These are phyloP conservation scores for Citrus medica DNA, from an alignment of 345 rosid species.

Conservation along the genomic window DNA sequence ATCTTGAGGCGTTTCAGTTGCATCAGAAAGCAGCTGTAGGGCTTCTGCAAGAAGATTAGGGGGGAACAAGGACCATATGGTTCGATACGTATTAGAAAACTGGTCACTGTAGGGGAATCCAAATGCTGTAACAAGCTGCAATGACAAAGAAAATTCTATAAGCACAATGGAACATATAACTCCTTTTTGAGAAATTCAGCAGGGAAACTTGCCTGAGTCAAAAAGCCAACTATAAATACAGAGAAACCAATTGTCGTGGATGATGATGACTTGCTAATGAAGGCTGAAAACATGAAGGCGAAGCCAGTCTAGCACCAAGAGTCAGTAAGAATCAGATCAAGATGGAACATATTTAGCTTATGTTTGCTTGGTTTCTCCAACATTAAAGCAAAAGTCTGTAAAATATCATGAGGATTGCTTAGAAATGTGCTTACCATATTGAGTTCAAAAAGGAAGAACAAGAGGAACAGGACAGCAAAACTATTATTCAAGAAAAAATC, in stretches of 20 bases:
- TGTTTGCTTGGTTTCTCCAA: not conserved
- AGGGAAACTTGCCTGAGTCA: conserved; percentile 63
- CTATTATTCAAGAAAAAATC: conserved; percentile 85
- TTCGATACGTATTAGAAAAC: conserved; percentile 24
- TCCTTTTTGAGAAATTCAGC: conserved; percentile 6
- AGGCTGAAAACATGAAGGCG: conserved; percentile 84
- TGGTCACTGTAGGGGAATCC: conserved; percentile 61
- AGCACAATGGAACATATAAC: conserved; percentile 6
- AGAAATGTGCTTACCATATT: conserved; percentile 59
- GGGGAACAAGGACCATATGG: conserved; percentile 80
- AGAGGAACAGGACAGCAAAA: conserved; percentile 66
- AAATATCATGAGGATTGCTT: not conserved
- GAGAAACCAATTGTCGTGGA: conserved; percentile 78
- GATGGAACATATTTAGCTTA: not conserved
- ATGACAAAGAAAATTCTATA: conserved; percentile 7
- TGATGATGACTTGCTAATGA: conserved; percentile 76
- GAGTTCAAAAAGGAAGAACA: conserved; percentile 80
- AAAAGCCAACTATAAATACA: conserved; percentile 67
- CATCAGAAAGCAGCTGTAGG: conserved; percentile 50
- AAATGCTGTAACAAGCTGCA: conserved; percentile 53
- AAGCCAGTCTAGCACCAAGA: conserved; percentile 58
- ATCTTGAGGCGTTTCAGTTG: conserved; percentile 67
- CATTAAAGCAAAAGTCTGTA: not conserved
- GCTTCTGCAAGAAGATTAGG: conserved; percentile 85
- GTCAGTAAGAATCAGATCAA: conserved; percentile 7